phyloP scores from a whole-genome alignment of 768 basidiomycete genomes.

The Boletus sp. region DNA sequence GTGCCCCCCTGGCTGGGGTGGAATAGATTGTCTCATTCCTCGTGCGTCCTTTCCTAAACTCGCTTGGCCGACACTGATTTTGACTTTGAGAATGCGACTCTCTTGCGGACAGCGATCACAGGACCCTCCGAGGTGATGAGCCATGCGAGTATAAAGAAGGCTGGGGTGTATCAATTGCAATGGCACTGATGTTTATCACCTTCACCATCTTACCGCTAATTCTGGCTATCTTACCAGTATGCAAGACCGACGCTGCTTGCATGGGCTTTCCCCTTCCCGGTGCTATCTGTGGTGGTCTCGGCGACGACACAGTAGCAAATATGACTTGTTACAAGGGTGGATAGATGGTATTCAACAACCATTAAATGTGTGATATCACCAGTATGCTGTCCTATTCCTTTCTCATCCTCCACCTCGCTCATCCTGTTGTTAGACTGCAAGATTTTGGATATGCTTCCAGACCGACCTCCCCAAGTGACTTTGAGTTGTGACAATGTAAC shows the following conservation, averaged over 20 bases:
- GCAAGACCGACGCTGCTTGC: constrained; percentile 80
- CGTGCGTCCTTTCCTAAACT: constrained; percentile 53
- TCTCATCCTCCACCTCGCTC: not conserved
- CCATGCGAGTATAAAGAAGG: constrained; percentile 90
- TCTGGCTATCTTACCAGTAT: constrained; percentile 54
- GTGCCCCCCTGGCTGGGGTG: constrained; percentile 97
- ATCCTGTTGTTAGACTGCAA: constrained; percentile 67
- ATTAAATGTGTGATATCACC: constrained; percentile 98
- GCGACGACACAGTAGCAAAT: constrained; percentile 45
- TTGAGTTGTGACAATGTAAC: constrained; percentile 78
- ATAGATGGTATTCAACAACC: constrained; percentile 89
- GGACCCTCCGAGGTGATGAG: constrained; percentile 74
- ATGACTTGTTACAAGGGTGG: constrained; percentile 97
- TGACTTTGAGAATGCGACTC: constrained; percentile 81
- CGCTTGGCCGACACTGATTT: not conserved
- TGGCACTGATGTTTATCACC: constrained; percentile 47
- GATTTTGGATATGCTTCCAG: constrained; percentile 89
- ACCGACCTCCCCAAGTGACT: constrained; percentile 91
- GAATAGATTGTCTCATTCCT: constrained; percentile 90
- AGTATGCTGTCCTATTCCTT: constrained; percentile 52
- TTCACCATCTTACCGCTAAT: not conserved
- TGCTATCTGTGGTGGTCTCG: constrained; percentile 36
- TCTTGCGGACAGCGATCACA: constrained; percentile 82
- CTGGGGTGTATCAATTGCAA: constrained; percentile 97
- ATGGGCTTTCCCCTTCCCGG: constrained; percentile 68